Evolutionary conservation across 176 grass and related monocot genomes (phyloP).

Genomic region (Oryza glumipatula): DNA sequence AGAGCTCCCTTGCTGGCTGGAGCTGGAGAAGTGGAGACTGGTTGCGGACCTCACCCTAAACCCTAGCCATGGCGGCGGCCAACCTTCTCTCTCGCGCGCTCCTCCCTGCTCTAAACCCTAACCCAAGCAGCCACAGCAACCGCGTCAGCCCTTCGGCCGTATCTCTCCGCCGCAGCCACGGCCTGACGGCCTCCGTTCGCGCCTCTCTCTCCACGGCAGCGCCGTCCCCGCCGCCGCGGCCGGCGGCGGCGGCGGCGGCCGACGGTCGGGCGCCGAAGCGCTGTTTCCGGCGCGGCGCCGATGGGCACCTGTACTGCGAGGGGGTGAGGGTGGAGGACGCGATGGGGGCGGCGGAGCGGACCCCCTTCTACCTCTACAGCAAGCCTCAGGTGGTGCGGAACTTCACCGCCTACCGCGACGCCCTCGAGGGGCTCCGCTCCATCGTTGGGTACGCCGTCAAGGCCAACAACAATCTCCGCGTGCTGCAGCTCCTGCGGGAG

Average conservation of each 20-base stretch:
- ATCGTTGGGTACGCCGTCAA: constrained; percentile 90
- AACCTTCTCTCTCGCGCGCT: constrained; percentile 51
- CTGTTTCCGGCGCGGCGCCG: constrained; percentile 69
- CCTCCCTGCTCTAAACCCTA: constrained; percentile 31
- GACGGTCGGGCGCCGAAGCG: constrained; percentile 37
- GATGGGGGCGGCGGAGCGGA: constrained; percentile 75
- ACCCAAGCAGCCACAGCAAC: background rate
- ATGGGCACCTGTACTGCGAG: constrained; percentile 89
- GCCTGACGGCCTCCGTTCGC: constrained; percentile 20
- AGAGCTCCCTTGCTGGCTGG: background rate
- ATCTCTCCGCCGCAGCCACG: background rate
- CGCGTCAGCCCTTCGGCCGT: constrained; percentile 3
- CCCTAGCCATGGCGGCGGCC: constrained; percentile 69
- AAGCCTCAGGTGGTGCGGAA: constrained; percentile 91
- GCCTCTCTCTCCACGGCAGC: constrained; percentile 51
- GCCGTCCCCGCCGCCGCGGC: constrained; percentile 31
- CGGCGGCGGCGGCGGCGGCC: background rate
- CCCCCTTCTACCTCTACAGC: constrained; percentile 96
- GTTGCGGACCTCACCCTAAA: background rate
- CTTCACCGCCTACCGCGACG: constrained; percentile 70
- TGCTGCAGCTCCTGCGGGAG: constrained; percentile 68
- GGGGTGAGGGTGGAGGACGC: constrained; percentile 68
- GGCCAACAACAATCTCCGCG: constrained; percentile 87
- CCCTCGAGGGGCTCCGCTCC: constrained; percentile 76
- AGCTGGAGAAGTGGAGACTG: background rate